Percentiles rank a stretch among this genome's conserved stretches.
phyloP scores from a whole-genome alignment of 805 yeast species.

The Schwanniomyces occidentalis region DNA sequence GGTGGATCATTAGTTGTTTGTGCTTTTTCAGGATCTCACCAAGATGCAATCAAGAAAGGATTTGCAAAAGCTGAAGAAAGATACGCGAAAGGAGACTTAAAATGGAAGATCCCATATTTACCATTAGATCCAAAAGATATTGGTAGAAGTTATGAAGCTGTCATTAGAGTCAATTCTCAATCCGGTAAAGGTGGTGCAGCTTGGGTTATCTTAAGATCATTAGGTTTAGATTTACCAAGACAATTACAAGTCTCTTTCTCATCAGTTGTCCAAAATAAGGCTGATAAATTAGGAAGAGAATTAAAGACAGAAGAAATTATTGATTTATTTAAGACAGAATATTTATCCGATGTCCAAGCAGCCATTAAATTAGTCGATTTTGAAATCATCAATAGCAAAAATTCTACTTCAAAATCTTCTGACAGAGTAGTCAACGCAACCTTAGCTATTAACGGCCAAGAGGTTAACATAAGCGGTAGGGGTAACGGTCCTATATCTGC shows the following conservation, averaged over 20 bases:
- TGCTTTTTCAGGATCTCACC: constrained; percentile 76
- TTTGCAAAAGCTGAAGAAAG: constrained; percentile 53
- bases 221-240: constrained; percentile 76
- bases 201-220: constrained; percentile 70
- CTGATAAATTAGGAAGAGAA: constrained; percentile 70
- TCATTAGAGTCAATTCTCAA: constrained; percentile 80
- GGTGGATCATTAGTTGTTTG: constrained; percentile 78
- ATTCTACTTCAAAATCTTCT: constrained; percentile 23
- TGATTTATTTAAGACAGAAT: constrained; percentile 53
- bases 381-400: constrained; percentile 40
- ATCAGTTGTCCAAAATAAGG: constrained; percentile 58
- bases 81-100: constrained; percentile 27
- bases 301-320: constrained; percentile 66
- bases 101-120: constrained; percentile 73
- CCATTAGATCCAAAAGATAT: constrained; percentile 82
- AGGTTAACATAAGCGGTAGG: constrained; percentile 46
- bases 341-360: constrained; percentile 41
- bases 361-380: constrained; percentile 43
- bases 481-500: constrained; percentile 85
- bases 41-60: constrained; percentile 71
- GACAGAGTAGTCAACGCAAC: constrained; percentile 52
- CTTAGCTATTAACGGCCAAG: constrained; percentile 18
- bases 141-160: constrained; percentile 80
- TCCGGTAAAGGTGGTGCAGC: constrained; percentile 91
- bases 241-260: constrained; percentile 69